A percentile compares a stretch with the other conserved stretches of the same genome.
These are phyloP conservation scores for Hanseniaspora valbyensis DNA, from an alignment of 805 yeast species.

Conservation along the genomic window DNA sequence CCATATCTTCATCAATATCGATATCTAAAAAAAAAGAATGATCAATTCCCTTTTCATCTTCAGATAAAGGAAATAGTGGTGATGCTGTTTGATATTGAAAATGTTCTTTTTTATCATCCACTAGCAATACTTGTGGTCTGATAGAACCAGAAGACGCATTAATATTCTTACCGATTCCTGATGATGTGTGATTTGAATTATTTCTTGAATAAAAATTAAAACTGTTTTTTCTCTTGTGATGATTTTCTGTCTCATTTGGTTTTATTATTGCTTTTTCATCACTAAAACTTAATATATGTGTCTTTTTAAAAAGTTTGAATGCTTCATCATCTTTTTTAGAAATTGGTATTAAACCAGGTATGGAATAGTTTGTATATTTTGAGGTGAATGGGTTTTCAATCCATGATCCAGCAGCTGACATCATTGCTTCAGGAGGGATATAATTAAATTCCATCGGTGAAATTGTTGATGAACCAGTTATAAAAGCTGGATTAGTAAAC, in stretches of 20 bases:
- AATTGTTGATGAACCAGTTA: background rate
- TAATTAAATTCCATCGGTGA: slow-evolving; percentile 3
- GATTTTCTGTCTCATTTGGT: background rate
- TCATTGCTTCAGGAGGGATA: background rate
- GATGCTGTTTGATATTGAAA: too few relatives aligned
- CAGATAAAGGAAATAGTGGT: too few relatives aligned
- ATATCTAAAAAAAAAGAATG: too few relatives aligned
- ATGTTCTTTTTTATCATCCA: too few relatives aligned
- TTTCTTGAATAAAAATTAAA: too few relatives aligned
- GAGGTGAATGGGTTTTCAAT: background rate
- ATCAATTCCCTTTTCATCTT: too few relatives aligned
- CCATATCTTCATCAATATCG: too few relatives aligned
- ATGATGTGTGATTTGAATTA: too few relatives aligned
- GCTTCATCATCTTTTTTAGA: slow-evolving; percentile 1
- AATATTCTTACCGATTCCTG: too few relatives aligned
- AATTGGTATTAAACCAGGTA: background rate
- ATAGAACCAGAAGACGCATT: too few relatives aligned
- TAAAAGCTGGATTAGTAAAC: background rate
- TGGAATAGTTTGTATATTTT: background rate
- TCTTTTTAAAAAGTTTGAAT: background rate
- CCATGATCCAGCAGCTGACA: background rate
- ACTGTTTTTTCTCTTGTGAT: background rate
- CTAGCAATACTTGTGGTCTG: too few relatives aligned
- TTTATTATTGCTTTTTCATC: background rate
- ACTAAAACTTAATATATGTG: background rate